Base-by-base conservation (phyloP, 176 grass and related monocot genomes). In the Oryza nivara region DNA sequence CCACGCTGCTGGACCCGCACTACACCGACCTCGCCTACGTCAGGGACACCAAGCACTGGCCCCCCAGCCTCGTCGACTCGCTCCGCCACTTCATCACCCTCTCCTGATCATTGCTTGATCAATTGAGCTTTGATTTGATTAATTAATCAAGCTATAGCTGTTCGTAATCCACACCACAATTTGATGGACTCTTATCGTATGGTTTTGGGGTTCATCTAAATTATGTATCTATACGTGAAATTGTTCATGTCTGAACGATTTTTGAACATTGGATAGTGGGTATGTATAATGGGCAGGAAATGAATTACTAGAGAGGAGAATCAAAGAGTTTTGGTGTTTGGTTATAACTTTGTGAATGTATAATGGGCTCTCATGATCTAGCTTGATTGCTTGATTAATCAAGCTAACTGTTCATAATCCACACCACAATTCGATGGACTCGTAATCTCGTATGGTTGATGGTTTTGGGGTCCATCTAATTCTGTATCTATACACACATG, bases 11-110 rank as follows among this genome's bases (percentile, higher is more conserved):
- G 48, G 96, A 95, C 83, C 96, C 93, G 75, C 92, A 98, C 68
- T 98, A 95, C 84, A 92, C 88, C 49, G 96, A 98, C 89, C 87
- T 93, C 46, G 92, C 96, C 40, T 98, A 95, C 78, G 95, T 98
- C 28, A 78, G 87, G 87, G 91, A 93, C 80, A 93, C 93, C 68
- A 98, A 98, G 87, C 96, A 95, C 80, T 98, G 96, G 96, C 93
- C 96, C 16, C 96, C 96, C 36, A 98, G 89, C 83, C 91, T 95
- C 73, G 83, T 95, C 71, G 73, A 83, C 43, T 93, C 96, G 26
- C 81, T 95, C 74, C 80, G 82, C 83, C 70, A 98, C 69, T 98
- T 97, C 83, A 92, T 97, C 67, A 94, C 95, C 0, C 92, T 97
- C 56, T 92, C 95, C 11, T 97, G 58, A 25, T 11, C 28, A 30